Percentiles rank a stretch among this genome's conserved stretches.
Conservation (phyloP, 2,329 filamentous ascomycete species). For the Cladobotryum mycophilum region DNA sequence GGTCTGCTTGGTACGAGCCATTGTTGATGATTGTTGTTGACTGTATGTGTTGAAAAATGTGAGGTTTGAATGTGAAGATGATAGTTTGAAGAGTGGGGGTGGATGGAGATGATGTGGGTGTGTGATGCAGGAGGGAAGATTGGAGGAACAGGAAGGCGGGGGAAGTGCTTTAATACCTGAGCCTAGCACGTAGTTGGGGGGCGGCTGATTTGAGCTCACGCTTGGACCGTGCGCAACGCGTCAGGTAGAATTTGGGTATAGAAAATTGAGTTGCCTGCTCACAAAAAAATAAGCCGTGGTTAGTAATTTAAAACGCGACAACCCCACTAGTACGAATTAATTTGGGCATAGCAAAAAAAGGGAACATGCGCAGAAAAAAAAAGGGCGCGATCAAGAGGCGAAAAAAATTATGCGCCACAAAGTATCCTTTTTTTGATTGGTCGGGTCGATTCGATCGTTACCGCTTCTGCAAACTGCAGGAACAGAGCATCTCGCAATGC, state of each 20-base stretch:
- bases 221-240: conserved; percentile 19
- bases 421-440: no score
- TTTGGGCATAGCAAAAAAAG: no score
- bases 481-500: no score
- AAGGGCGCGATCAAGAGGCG: no score
- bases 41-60: conserved; percentile 20
- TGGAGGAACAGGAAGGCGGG: conserved; percentile 34
- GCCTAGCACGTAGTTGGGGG: conserved; percentile 21
- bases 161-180: conserved; percentile 38
- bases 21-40: conserved; percentile 38
- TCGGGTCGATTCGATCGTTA: no score
- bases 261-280: no score
- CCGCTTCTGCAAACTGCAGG: no score
- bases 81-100: conserved; percentile 15
- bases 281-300: no score
- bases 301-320: no score
- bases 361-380: no score
- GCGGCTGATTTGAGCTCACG: conserved; percentile 32
- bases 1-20: conserved; percentile 62
- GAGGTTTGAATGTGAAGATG: conserved; percentile 20
- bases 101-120: conserved; percentile 27
- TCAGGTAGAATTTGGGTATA: background rate
- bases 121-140: conserved; percentile 39
- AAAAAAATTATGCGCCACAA: no score
- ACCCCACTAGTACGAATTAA: no score